Percentiles rank a stretch among this genome's conserved stretches.
phyloP scores from a whole-genome alignment of 1,284 basidiomycete species.

The Kalmanozyma brasiliensis region DNA sequence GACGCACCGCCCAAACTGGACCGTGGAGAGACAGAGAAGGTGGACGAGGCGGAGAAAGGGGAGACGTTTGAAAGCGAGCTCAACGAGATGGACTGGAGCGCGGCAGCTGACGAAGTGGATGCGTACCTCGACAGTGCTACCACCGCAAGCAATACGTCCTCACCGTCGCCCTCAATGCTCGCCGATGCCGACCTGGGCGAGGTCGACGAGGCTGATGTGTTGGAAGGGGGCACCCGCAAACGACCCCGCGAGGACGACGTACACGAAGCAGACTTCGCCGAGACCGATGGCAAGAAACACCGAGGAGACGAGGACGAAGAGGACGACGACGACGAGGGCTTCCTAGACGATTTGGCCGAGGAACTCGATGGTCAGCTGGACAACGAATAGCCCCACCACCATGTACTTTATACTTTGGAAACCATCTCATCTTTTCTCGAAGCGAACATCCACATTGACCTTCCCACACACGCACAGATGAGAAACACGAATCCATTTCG shows the following conservation, averaged over 20 bases:
- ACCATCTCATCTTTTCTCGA: no score
- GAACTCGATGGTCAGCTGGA: constrained; percentile 61
- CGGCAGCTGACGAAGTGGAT: constrained; percentile 85
- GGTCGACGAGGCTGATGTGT: constrained; percentile 9
- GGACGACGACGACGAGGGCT: constrained; percentile 47
- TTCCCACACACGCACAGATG: no score
- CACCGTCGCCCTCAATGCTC: constrained; percentile 23
- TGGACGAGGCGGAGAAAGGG: constrained; percentile 9
- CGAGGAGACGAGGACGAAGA: constrained; percentile 45
- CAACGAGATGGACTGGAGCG: constrained; percentile 73
- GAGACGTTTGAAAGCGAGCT: constrained; percentile 45
- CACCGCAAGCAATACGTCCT: constrained; percentile 40
- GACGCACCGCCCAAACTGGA: neutral
- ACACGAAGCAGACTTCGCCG: constrained; percentile 12
- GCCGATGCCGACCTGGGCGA: constrained; percentile 44
- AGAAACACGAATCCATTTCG: neutral
- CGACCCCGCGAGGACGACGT: constrained; percentile 6
- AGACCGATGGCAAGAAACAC: constrained; percentile 47
- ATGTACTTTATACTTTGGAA: no score
- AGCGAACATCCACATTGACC: no score
- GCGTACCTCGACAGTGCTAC: constrained; percentile 74
- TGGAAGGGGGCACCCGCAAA: constrained; percentile 3
- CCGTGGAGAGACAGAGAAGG: neutral
- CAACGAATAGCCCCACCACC: constrained; percentile 17
- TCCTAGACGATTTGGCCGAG: constrained; percentile 58